A percentile compares a stretch with the other conserved stretches of the same genome.
These are phyloP conservation scores for Leishmania major DNA, from an alignment of 208 protist genomes.

Conservation along the genomic window DNA sequence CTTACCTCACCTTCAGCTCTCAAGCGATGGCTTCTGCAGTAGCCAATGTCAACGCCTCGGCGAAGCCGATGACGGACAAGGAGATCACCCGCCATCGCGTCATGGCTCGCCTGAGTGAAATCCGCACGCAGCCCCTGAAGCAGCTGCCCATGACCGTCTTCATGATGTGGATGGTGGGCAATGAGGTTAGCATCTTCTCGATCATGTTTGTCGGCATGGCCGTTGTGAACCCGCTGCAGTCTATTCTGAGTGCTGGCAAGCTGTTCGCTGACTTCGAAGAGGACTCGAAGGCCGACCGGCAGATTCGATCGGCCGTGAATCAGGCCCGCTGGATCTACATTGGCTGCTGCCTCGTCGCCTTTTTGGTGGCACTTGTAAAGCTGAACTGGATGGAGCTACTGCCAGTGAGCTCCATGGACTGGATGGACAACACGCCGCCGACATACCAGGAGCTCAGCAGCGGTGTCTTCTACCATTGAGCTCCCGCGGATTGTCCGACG, in stretches of 20 bases:
- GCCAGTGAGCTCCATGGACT: slow-evolving; percentile 82
- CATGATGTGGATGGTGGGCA: slow-evolving; percentile 92
- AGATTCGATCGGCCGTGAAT: slow-evolving; percentile 51
- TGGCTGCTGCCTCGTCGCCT: slow-evolving; percentile 65
- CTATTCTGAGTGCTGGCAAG: slow-evolving; percentile 50
- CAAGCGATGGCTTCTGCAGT: slow-evolving; percentile 16
- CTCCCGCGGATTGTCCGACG: too few relatives aligned
- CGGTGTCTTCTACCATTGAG: slow-evolving; percentile 33
- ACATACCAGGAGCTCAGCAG: slow-evolving; percentile 63
- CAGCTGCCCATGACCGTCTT: slow-evolving; percentile 85
- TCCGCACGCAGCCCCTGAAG: slow-evolving; percentile 78
- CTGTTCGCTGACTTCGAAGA: slow-evolving; percentile 74
- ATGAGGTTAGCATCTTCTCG: slow-evolving; percentile 87
- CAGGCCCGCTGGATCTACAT: slow-evolving; percentile 84
- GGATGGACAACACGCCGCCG: slow-evolving; percentile 69
- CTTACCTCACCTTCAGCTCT: neutral
- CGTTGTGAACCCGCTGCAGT: slow-evolving; percentile 73
- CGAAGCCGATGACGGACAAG: slow-evolving; percentile 46
- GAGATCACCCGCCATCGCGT: slow-evolving; percentile 56
- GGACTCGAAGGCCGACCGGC: slow-evolving; percentile 55
- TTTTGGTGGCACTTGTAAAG: slow-evolving; percentile 81
- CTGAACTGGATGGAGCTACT: slow-evolving; percentile 87
- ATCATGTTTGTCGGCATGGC: slow-evolving; percentile 93
- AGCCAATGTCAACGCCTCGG: slow-evolving; percentile 6
- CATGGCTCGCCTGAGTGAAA: slow-evolving; percentile 63